phyloP scores from a whole-genome alignment of 108 stramenopile genomes.

The Cyclotella cryptica region DNA sequence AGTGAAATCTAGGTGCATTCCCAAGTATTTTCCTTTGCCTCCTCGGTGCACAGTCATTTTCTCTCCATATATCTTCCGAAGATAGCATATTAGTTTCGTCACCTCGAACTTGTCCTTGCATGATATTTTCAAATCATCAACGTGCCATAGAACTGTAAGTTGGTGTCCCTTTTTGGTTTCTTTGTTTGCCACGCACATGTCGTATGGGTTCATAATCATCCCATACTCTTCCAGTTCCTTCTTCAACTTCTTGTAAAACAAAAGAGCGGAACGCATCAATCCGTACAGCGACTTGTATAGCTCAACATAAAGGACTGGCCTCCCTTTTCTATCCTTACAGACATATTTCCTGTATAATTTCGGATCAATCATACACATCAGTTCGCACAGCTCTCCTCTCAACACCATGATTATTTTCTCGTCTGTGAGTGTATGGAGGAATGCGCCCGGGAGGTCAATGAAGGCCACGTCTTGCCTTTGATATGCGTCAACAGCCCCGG shows the following conservation, averaged over 20 bases:
- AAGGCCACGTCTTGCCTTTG: slow-evolving; percentile 12
- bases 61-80: too few species aligned
- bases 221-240: too few species aligned
- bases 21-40: too few species aligned
- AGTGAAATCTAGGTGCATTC: too few species aligned
- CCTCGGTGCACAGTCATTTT: too few species aligned
- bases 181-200: too few species aligned
- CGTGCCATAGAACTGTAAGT: too few species aligned
- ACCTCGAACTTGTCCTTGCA: too few species aligned
- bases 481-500: slow-evolving; percentile 7
- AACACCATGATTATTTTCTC: slow-evolving; percentile 30
- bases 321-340: background rate
- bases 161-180: too few species aligned
- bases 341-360: slow-evolving; percentile 11
- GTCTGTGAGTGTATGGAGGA: slow-evolving; percentile 17
- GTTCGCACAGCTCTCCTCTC: slow-evolving; percentile 7
- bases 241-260: background rate
- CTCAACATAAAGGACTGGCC: slow-evolving; percentile 48
- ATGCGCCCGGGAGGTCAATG: slow-evolving; percentile 22
- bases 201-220: too few species aligned
- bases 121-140: too few species aligned
- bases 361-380: background rate
- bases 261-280: slow-evolving; percentile 6
- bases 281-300: background rate
- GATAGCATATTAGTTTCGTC: too few species aligned